phyloP scores from a whole-genome alignment of 345 rosid genomes.

The Cardamine resedifolia region DNA sequence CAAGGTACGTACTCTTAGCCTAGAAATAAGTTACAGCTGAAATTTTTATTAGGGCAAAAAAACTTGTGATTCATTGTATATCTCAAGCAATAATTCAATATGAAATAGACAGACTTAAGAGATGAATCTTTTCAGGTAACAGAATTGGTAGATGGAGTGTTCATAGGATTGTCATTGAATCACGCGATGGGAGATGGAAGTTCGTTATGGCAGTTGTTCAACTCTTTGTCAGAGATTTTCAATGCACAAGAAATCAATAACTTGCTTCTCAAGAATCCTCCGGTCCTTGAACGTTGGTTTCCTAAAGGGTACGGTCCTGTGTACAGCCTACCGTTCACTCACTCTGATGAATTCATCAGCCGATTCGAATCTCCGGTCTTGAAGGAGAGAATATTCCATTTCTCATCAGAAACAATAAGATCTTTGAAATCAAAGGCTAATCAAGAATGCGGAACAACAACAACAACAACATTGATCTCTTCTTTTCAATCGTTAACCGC shows the following conservation, averaged over 20 bases:
- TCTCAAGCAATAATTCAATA: neutral
- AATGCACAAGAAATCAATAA: constrained; percentile 32
- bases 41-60: no score
- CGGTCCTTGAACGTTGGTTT: constrained; percentile 50
- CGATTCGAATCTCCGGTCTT: constrained; percentile 45
- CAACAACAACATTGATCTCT: constrained; percentile 44
- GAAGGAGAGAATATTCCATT: constrained; percentile 55
- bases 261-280: constrained; percentile 43
- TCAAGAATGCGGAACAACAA: constrained; percentile 39
- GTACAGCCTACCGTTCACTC: constrained; percentile 45
- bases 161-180: constrained; percentile 61
- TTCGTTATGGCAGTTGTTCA: constrained; percentile 68
- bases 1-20: constrained; percentile 40
- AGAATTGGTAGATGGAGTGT: constrained; percentile 57
- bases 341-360: constrained; percentile 44
- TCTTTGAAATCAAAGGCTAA: constrained; percentile 56
- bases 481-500: constrained; percentile 65
- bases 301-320: constrained; percentile 45
- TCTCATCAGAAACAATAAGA: constrained; percentile 49
- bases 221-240: constrained; percentile 57
- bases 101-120: neutral
- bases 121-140: constrained; percentile 39
- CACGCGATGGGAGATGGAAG: constrained; percentile 59
- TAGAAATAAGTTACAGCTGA: no score
- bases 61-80: neutral